Conservation (phyloP, 179 eudicot species). For the Corrigiola litoralis region DNA sequence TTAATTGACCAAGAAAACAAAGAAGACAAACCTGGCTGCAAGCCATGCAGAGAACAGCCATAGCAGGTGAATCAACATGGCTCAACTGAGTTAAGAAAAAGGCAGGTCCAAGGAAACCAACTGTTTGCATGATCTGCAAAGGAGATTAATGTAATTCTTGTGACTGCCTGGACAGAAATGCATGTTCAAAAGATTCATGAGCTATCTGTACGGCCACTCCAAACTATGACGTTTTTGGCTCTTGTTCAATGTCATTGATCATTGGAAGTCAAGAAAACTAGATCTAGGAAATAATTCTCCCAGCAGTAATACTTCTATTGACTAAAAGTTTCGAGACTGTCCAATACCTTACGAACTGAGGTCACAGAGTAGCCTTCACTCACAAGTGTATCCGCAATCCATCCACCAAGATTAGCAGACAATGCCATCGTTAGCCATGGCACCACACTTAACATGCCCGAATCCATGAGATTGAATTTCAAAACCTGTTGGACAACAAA, state of each 20-base stretch:
- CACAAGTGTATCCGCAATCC: constrained; percentile 97
- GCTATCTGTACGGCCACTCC: not conserved
- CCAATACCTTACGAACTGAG: constrained; percentile 83
- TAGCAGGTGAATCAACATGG: constrained; percentile 81
- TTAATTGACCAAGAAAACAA: not conserved
- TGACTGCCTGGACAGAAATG: not conserved
- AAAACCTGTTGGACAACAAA: constrained; percentile 51
- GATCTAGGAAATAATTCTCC: not conserved
- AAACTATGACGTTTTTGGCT: not conserved
- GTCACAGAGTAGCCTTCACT: constrained; percentile 87
- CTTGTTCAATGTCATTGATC: too few relatives aligned
- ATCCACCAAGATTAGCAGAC: constrained; percentile 95
- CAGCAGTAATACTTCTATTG: not conserved
- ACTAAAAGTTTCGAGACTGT: not conserved
- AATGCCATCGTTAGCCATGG: constrained; percentile 99
- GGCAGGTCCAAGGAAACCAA: constrained; percentile 99
- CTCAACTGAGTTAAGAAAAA: constrained; percentile 91
- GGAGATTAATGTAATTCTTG: not conserved
- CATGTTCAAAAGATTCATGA: not conserved
- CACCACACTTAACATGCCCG: constrained; percentile 76
- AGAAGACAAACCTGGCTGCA: constrained; percentile 77
- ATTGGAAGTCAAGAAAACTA: not conserved
- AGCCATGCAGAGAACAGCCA: constrained; percentile 97
- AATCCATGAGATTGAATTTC: constrained; percentile 87
- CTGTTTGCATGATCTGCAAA: constrained; percentile 74